Conservation (phyloP, 2,329 filamentous ascomycete species). For the Ophidiomyces ophidiicola region DNA sequence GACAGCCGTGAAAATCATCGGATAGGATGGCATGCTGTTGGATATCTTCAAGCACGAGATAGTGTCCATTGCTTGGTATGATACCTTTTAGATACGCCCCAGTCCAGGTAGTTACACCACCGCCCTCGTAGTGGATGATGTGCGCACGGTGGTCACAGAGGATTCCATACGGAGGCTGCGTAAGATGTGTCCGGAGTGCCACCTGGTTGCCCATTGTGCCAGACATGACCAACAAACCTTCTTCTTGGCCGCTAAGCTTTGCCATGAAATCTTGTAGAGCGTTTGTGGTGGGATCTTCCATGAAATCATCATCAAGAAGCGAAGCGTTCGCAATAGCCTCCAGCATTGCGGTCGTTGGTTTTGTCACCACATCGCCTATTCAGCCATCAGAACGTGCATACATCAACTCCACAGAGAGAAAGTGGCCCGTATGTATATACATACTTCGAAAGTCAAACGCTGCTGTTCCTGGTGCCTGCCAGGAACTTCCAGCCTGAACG, state of each 20-base stretch:
- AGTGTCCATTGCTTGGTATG: conserved; percentile 54
- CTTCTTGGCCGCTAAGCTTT: conserved; percentile 59
- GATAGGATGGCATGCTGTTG: conserved; percentile 51
- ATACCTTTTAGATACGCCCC: conserved; percentile 59
- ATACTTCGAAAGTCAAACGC: conserved; percentile 16
- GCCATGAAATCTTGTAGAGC: conserved; percentile 65
- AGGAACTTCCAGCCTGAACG: conserved; percentile 5
- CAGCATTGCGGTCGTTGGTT: conserved; percentile 70
- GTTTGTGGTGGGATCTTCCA: conserved; percentile 66
- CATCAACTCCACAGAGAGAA: neutral
- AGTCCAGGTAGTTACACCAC: conserved; percentile 56
- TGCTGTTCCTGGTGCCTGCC: conserved; percentile 10
- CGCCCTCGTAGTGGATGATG: conserved; percentile 55
- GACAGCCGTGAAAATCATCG: conserved; percentile 64
- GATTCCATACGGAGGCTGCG: conserved; percentile 66
- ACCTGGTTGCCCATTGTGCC: conserved; percentile 95
- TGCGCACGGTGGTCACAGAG: conserved; percentile 70
- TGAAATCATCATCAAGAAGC: conserved; percentile 71
- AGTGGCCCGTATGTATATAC: neutral
- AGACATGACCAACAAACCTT: conserved; percentile 67
- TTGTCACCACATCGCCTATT: conserved; percentile 58
- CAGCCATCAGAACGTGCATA: neutral
- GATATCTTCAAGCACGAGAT: conserved; percentile 68
- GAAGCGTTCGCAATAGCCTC: conserved; percentile 61
- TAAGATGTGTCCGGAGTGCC: conserved; percentile 63